phyloP scores from a whole-genome alignment of 2,329 filamentous ascomycete species.

The Monosporascus sp. region DNA sequence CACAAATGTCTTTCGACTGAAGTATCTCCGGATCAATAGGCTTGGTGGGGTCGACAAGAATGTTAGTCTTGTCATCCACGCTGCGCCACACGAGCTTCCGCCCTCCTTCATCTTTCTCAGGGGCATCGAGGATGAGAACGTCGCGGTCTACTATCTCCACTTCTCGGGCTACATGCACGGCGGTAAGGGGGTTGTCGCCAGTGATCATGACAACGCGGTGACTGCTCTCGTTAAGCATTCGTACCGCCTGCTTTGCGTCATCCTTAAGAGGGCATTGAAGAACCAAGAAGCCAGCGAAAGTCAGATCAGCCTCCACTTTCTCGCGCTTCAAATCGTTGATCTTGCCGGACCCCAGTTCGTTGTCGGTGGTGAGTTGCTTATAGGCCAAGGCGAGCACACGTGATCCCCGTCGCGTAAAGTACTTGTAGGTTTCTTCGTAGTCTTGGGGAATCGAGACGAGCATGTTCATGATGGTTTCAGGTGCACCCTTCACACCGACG shows the following conservation, averaged over 20 bases:
- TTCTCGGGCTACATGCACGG: slow-evolving; percentile 88
- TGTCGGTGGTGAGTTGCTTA: slow-evolving; percentile 79
- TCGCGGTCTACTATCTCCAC: slow-evolving; percentile 98
- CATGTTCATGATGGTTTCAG: slow-evolving; percentile 95
- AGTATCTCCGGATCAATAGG: slow-evolving; percentile 78
- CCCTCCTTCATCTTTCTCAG: slow-evolving; percentile 78
- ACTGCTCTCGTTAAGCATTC: slow-evolving; percentile 97
- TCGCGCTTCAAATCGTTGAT: slow-evolving; percentile 96
- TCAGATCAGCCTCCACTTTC: slow-evolving; percentile 76
- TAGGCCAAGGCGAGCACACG: slow-evolving; percentile 91
- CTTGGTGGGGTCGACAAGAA: slow-evolving; percentile 78
- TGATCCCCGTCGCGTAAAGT: slow-evolving; percentile 93
- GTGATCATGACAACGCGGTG: slow-evolving; percentile 99
- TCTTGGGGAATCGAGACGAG: slow-evolving; percentile 73
- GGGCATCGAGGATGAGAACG: slow-evolving; percentile 88
- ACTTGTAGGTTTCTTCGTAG: slow-evolving; percentile 98
- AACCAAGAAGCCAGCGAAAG: slow-evolving; percentile 92
- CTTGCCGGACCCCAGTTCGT: slow-evolving; percentile 73
- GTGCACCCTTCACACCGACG: slow-evolving; percentile 92
- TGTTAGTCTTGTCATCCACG: slow-evolving; percentile 82
- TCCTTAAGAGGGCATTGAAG: slow-evolving; percentile 95
- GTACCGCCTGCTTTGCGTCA: slow-evolving; percentile 87
- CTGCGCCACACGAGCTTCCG: slow-evolving; percentile 89
- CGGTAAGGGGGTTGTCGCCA: slow-evolving; percentile 94
- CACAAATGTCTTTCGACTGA: slow-evolving; percentile 82